Evolutionary conservation across 257 asterid species (phyloP), one percentile per base, ranked within the genome.

Genomic region (Galeopsis tetrahit): DNA sequence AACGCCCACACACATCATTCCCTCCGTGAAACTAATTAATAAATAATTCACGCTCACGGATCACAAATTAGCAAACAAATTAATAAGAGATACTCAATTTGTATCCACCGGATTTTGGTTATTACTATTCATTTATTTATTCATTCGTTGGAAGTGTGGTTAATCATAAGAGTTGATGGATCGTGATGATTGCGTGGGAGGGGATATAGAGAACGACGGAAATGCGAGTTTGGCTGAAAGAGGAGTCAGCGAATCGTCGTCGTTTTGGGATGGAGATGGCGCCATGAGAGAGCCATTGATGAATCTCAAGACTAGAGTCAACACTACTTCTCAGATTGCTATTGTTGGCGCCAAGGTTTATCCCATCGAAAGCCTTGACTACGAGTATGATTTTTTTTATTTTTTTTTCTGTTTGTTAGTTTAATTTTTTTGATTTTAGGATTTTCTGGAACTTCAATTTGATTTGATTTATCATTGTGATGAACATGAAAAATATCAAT

Each of bases 341-440:
- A 84, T 89, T 68, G 79, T 90, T 74, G 94, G 96, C 55, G 84
- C 94, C 72, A 89, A 87, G 74, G 80, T 84, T 82, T 89, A 83
- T 74, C 88, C 95, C 17, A 83, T 90, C 46, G 97, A 90, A 69
- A 93, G 97, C 84, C 95, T 93, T 43, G 98, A 93, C 77, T 90
- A 93, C 81, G 98, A 93, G 97, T 93, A 86, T 10, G 84, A 14
- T n/a, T 6, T 5, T 11, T 7, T 15, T 9, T 4, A 4, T 14
- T 21, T 17, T 11, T 42, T 5, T 62, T 36, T 33, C 3, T 59
- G 43, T 13, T 3, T 13, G 21, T 0, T 10, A 2, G 51, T n/a
- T 43, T 43, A 10, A 3, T 38, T 38, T 38, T 38, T 38, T 4
- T 3, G 42, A 38, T 3, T 38, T 38, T 2, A 43, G 51, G 51